These are phyloP conservation scores for Porodaedalea pini DNA, from an alignment of 1,284 basidiomycete genomes.

Conservation along the genomic window DNA sequence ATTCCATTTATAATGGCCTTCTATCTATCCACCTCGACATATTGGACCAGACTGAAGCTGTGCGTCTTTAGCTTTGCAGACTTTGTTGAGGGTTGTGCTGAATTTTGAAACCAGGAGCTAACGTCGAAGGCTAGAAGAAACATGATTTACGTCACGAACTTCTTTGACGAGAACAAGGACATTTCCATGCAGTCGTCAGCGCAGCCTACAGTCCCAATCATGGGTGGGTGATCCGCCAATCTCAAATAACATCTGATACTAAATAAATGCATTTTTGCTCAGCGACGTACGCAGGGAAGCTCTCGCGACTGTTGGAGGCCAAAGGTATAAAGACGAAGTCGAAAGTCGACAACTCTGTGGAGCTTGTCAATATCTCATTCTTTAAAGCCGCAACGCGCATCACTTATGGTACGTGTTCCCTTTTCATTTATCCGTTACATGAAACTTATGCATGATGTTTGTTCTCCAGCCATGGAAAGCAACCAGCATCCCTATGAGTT, in stretches of 20 bases:
- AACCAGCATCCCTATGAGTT: slow-evolving; percentile 9
- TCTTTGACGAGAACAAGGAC: slow-evolving; percentile 3
- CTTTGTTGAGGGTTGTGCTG: neutral
- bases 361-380: slow-evolving; percentile 14
- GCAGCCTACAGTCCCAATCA: slow-evolving; percentile 11
- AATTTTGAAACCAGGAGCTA: neutral
- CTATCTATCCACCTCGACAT: slow-evolving; percentile 4
- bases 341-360: slow-evolving; percentile 2
- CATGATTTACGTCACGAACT: slow-evolving; percentile 2
- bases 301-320: neutral
- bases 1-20: slow-evolving; percentile 13
- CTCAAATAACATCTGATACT: neutral
- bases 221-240: neutral
- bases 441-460: neutral
- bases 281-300: slow-evolving; percentile 13
- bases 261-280: neutral
- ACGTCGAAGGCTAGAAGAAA: slow-evolving; percentile 1
- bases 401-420: slow-evolving; percentile 8
- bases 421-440: neutral
- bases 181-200: slow-evolving; percentile 10
- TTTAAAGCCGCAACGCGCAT: slow-evolving; percentile 12
- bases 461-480: slow-evolving; percentile 15
- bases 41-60: slow-evolving; percentile 1
- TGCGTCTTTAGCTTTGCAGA: neutral
- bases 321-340: neutral